Evolutionary conservation across 257 asterid genomes (phyloP).

Genomic region (Leptodermis oblonga): DNA sequence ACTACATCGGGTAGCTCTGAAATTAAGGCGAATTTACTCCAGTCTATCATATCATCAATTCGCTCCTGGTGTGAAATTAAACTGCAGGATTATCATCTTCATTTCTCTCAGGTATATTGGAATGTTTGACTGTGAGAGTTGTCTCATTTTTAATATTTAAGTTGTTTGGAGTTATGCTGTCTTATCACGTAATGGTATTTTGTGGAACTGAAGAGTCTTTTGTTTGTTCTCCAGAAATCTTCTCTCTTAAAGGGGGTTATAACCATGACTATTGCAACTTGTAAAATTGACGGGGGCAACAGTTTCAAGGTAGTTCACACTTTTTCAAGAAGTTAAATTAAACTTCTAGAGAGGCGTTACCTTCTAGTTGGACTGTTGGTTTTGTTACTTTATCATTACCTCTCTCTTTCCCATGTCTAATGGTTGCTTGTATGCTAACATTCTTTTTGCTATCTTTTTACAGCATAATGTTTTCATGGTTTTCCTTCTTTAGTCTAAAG

Average conservation of each 20-base stretch:
- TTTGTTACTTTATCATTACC: conserved; percentile 6
- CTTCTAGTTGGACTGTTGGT: background rate
- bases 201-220: conserved; percentile 6
- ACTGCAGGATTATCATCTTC: conserved; percentile 81
- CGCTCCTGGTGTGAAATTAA: conserved; percentile 79
- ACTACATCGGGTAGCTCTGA: conserved; percentile 37
- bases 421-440: background rate
- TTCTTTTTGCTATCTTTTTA: background rate
- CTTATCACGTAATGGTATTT: background rate
- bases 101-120: conserved; percentile 67
- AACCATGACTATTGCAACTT: conserved; percentile 54
- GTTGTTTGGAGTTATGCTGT: conserved; percentile 15
- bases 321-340: conserved; percentile 10
- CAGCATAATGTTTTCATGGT: background rate
- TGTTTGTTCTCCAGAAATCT: conserved; percentile 46
- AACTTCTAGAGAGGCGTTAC: background rate
- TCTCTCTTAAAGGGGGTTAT: conserved; percentile 61
- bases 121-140: conserved; percentile 17
- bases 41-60: conserved; percentile 63
- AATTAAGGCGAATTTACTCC: conserved; percentile 49
- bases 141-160: conserved; percentile 14
- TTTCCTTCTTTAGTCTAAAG: background rate
- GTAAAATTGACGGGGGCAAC: conserved; percentile 39
- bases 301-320: conserved; percentile 47
- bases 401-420: conserved; percentile 13